Percentiles rank a stretch among this genome's conserved stretches.
These are phyloP conservation scores for Cordyceps pruinosa DNA, from an alignment of 2,329 filamentous ascomycete species.

Conservation along the genomic window DNA sequence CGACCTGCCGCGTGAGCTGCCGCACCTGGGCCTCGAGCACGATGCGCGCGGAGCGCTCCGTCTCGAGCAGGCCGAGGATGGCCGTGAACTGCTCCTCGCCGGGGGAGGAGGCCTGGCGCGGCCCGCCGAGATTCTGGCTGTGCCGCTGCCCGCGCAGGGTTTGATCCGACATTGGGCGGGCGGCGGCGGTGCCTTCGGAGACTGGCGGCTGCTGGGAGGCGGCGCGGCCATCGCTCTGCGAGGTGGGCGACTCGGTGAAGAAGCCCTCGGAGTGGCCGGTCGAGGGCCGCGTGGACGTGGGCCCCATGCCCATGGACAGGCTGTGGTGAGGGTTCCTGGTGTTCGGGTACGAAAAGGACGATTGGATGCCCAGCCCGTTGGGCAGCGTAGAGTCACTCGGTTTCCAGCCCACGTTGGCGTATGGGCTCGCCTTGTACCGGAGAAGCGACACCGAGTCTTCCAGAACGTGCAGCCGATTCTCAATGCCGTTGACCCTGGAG, in stretches of 20 bases:
- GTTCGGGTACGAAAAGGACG: neutral
- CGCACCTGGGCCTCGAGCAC: conserved; percentile 51
- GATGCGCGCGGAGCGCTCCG: conserved; percentile 49
- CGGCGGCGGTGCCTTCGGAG: neutral
- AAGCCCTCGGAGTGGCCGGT: neutral
- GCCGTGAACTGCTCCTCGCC: conserved; percentile 42
- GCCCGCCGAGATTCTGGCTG: conserved; percentile 20
- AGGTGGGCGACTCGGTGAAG: neutral
- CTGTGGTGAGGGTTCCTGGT: neutral
- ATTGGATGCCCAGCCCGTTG: neutral
- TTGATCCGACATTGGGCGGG: conserved; percentile 31
- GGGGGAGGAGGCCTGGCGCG: conserved; percentile 25
- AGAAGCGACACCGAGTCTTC: conserved; percentile 2
- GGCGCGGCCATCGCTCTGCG: neutral
- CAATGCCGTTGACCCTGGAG: conserved; percentile 7
- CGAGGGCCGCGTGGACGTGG: neutral
- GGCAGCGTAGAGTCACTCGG: neutral
- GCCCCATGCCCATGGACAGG: conserved; percentile 7
- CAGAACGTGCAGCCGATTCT: conserved; percentile 4
- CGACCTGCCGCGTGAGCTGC: conserved; percentile 43
- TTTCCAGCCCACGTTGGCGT: neutral
- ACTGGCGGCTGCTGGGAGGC: neutral
- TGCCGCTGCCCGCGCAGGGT: neutral
- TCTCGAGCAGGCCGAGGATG: conserved; percentile 46
- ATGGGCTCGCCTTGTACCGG: conserved; percentile 3